These are phyloP conservation scores for Dactylis glomerata DNA, from an alignment of 176 grass and related monocot species.

Conservation along the genomic window DNA sequence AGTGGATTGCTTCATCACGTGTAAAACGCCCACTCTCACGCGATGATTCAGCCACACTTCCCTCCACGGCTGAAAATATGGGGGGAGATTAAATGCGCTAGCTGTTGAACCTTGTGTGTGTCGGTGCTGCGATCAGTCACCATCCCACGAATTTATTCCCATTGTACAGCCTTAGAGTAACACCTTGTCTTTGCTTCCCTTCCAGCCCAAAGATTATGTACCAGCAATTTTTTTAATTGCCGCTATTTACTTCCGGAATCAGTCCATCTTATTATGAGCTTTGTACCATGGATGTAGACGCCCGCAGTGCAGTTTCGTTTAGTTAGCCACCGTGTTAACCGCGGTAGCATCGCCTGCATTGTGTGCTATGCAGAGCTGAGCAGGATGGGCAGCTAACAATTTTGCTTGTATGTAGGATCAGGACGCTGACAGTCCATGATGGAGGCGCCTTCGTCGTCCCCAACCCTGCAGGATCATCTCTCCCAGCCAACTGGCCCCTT, in stretches of 20 bases:
- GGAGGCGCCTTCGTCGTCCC: conserved; percentile 36
- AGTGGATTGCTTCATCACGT: conserved; percentile 36
- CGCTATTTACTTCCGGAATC: neutral
- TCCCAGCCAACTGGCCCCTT: conserved; percentile 62
- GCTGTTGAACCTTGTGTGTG: conserved; percentile 7
- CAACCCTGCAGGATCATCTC: conserved; percentile 77
- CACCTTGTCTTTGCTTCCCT: conserved; percentile 27
- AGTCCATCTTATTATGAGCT: conserved; percentile 1
- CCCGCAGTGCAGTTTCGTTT: conserved; percentile 31
- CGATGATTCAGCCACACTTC: conserved; percentile 16
- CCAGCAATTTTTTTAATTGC: conserved; percentile 29
- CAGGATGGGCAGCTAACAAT: conserved; percentile 16
- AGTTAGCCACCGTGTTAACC: neutral
- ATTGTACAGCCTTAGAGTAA: conserved; percentile 32
- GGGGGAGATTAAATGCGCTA: conserved; percentile 3
- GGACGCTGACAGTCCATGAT: conserved; percentile 30
- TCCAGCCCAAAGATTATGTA: conserved; percentile 42
- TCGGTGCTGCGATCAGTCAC: conserved; percentile 29
- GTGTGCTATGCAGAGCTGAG: neutral
- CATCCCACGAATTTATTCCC: conserved; percentile 29
- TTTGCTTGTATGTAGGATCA: conserved; percentile 50
- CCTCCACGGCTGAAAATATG: conserved; percentile 21
- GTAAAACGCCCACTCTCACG: conserved; percentile 14
- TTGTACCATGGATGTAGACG: conserved; percentile 19
- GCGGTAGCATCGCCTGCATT: conserved; percentile 2